Percentiles rank a stretch among this genome's conserved stretches.
Evolutionary conservation across 2,329 filamentous ascomycete genomes (phyloP).

Genomic region (Bertia moriformis): DNA sequence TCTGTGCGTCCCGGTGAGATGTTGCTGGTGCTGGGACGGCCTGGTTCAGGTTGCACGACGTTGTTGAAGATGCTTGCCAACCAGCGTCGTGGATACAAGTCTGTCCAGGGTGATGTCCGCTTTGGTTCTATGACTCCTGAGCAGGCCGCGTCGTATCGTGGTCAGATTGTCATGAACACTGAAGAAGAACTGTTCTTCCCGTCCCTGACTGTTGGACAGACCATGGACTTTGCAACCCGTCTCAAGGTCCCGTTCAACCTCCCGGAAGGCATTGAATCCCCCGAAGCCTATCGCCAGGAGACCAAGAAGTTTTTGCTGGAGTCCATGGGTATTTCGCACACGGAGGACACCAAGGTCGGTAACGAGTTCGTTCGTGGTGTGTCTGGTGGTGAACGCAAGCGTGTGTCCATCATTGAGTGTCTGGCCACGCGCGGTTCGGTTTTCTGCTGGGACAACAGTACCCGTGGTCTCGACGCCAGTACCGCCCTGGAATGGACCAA

Average conservation of each 20-base stretch:
- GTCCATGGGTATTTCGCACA: slow-evolving; percentile 43
- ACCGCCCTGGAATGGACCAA: slow-evolving; percentile 47
- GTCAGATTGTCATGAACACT: slow-evolving; percentile 41
- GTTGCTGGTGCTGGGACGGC: slow-evolving; percentile 54
- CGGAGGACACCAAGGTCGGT: slow-evolving; percentile 50
- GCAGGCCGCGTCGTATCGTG: slow-evolving; percentile 29
- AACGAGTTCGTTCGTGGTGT: slow-evolving; percentile 53
- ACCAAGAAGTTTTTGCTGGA: slow-evolving; percentile 38
- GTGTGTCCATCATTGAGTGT: slow-evolving; percentile 54
- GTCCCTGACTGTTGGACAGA: slow-evolving; percentile 31
- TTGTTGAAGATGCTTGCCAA: slow-evolving; percentile 58
- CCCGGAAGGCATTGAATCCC: slow-evolving; percentile 23
- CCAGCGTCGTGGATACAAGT: slow-evolving; percentile 40
- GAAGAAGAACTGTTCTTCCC: slow-evolving; percentile 36
- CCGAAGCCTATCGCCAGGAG: slow-evolving; percentile 28
- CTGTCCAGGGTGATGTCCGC: slow-evolving; percentile 40
- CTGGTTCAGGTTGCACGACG: slow-evolving; percentile 57
- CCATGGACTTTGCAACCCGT: slow-evolving; percentile 36
- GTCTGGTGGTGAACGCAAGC: slow-evolving; percentile 54
- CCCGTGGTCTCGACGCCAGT: slow-evolving; percentile 49
- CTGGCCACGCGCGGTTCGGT: slow-evolving; percentile 42
- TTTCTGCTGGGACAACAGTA: slow-evolving; percentile 55
- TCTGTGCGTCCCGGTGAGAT: slow-evolving; percentile 62
- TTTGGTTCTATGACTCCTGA: slow-evolving; percentile 30
- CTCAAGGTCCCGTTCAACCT: slow-evolving; percentile 37